A percentile compares a stretch with the other conserved stretches of the same genome.
phyloP scores from a whole-genome alignment of 2,329 filamentous ascomycete species.

The Graphilbum ipis-grandicollis region DNA sequence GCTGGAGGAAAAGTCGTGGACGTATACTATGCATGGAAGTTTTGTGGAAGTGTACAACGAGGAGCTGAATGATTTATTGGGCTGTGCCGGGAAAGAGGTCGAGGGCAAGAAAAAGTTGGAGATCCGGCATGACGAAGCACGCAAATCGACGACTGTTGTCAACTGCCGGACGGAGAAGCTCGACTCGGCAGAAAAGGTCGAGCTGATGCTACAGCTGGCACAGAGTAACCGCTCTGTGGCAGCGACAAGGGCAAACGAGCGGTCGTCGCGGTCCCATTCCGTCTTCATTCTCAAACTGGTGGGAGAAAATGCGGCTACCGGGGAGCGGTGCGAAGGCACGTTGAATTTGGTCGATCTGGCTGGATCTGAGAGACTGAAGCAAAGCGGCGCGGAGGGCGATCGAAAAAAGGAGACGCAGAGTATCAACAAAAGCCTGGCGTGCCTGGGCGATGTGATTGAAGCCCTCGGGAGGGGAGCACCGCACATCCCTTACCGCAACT shows the following conservation, averaged over 20 bases:
- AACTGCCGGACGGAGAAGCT: constrained; percentile 64
- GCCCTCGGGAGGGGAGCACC: constrained; percentile 70
- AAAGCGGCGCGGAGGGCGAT: constrained; percentile 73
- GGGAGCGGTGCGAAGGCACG: constrained; percentile 77
- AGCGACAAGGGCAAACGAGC: constrained; percentile 92
- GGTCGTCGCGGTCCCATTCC: constrained; percentile 84
- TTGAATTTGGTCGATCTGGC: constrained; percentile 93
- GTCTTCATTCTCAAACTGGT: constrained; percentile 80
- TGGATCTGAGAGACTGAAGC: constrained; percentile 77
- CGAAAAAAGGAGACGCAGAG: constrained; percentile 87
- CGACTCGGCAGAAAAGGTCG: constrained; percentile 63
- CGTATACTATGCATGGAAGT: constrained; percentile 82
- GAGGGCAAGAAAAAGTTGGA: constrained; percentile 72
- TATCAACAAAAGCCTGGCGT: constrained; percentile 90
- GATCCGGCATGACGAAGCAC: constrained; percentile 69
- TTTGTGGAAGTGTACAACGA: constrained; percentile 99
- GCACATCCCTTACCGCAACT: constrained; percentile 90
- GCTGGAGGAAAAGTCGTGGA: constrained; percentile 82
- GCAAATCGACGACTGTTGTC: constrained; percentile 66
- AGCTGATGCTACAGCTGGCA: constrained; percentile 63
- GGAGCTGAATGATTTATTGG: constrained; percentile 77
- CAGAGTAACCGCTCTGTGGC: constrained; percentile 80
- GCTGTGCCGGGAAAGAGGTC: constrained; percentile 23
- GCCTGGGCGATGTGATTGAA: constrained; percentile 85
- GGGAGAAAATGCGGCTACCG: constrained; percentile 55